Evolutionary conservation across 768 basidiomycete genomes (phyloP).

Genomic region (Rhodocollybia butyracea): DNA sequence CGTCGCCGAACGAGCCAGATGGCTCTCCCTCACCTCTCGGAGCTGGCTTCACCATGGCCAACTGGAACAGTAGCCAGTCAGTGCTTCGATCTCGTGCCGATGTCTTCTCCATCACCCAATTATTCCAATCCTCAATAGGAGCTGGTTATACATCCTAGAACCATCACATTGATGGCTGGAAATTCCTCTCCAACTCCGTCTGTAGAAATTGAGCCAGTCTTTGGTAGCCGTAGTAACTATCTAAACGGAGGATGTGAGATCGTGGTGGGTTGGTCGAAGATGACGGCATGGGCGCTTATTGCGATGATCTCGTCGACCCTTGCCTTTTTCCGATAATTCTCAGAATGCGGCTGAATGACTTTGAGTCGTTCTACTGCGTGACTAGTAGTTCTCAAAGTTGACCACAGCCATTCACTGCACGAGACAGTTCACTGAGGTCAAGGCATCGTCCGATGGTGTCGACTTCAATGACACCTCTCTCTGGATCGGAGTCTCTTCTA

Average conservation of each 20-base stretch:
- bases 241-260: neutral
- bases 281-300: too few relatives aligned
- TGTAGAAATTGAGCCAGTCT: neutral
- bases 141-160: neutral
- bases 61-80: neutral
- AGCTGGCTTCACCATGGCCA: neutral
- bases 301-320: too few relatives aligned
- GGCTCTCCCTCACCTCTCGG: neutral
- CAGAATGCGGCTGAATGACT: too few relatives aligned
- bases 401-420: too few relatives aligned
- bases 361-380: too few relatives aligned
- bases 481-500: too few relatives aligned
- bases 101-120: neutral
- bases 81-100: neutral
- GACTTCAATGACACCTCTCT: too few relatives aligned
- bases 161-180: neutral
- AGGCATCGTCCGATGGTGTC: too few relatives aligned
- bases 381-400: too few relatives aligned
- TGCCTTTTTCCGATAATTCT: too few relatives aligned
- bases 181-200: neutral
- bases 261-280: neutral
- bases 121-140: too few relatives aligned
- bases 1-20: conserved; percentile 38
- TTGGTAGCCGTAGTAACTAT: neutral
- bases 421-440: too few relatives aligned